Evolutionary conservation across 495 filamentous ascomycete genomes (phyloP).

Genomic region (Tuber aestivum): DNA sequence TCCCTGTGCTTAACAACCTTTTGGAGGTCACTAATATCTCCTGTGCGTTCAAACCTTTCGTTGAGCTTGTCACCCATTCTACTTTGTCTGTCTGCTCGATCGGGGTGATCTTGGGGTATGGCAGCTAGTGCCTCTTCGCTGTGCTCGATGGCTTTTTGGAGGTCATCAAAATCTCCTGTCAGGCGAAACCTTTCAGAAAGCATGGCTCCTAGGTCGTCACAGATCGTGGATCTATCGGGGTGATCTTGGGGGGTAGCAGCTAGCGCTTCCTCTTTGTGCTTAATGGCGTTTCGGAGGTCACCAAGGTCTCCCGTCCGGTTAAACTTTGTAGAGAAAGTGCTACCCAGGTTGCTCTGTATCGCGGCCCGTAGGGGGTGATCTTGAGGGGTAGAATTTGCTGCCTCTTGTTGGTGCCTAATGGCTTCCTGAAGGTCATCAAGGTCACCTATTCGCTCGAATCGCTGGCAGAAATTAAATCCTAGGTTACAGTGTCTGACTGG

Average conservation of each 20-base stretch:
- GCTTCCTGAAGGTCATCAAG: no score
- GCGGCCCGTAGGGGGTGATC: not conserved
- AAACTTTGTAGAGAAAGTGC: constrained; percentile 3
- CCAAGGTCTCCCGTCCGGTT: not conserved
- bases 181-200: no score
- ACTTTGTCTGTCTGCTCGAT: not conserved
- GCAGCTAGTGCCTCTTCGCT: no score
- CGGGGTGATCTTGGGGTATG: not conserved
- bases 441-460: no score
- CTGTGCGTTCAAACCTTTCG: no score
- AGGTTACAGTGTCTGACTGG: constrained; percentile 8
- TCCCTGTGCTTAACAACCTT: no score
- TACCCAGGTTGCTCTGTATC: not conserved
- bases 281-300: not conserved
- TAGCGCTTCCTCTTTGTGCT: constrained; percentile 3
- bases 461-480: not conserved
- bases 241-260: no score
- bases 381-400: not conserved
- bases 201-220: no score
- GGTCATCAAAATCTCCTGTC: no score
- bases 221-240: not conserved
- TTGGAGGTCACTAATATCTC: no score
- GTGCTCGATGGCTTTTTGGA: no score
- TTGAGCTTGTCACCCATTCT: no score
- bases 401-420: not conserved